Conservation (phyloP, 768 basidiomycete species). For the Leccinum obscurum region DNA sequence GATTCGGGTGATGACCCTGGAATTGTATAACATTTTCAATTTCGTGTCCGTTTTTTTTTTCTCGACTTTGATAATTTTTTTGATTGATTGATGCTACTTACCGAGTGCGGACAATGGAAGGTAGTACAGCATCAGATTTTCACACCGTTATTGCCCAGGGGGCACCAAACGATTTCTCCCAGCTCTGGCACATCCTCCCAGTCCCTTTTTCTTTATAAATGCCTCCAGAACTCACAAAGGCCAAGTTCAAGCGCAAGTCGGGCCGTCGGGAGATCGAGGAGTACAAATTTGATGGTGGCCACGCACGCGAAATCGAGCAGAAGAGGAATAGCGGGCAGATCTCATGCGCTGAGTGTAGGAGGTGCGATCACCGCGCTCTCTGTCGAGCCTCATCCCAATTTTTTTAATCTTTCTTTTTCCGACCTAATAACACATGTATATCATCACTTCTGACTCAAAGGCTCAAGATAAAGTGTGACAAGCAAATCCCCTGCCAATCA, state of each 20-base stretch:
- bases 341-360: slow-evolving; percentile 80
- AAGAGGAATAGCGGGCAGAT: slow-evolving; percentile 76
- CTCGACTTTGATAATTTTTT: neutral
- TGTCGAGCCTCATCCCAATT: slow-evolving; percentile 18
- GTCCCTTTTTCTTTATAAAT: slow-evolving; percentile 31
- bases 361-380: slow-evolving; percentile 57
- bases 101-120: slow-evolving; percentile 13
- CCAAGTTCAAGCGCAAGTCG: slow-evolving; percentile 49
- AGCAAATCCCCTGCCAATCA: slow-evolving; percentile 76
- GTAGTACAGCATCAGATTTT: slow-evolving; percentile 24
- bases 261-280: slow-evolving; percentile 53
- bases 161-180: slow-evolving; percentile 22
- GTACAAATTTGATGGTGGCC: slow-evolving; percentile 48
- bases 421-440: slow-evolving; percentile 14
- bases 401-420: slow-evolving; percentile 18
- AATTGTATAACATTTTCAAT: slow-evolving; percentile 1
- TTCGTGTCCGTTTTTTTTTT: neutral
- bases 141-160: slow-evolving; percentile 21
- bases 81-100: neutral
- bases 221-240: slow-evolving; percentile 57
- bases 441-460: slow-evolving; percentile 33
- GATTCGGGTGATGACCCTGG: neutral
- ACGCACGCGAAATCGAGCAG: slow-evolving; percentile 68
- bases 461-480: slow-evolving; percentile 82
- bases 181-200: slow-evolving; percentile 13